These are phyloP conservation scores for Acmispon strigosus DNA, from an alignment of 306 rosid species.

Conservation along the genomic window DNA sequence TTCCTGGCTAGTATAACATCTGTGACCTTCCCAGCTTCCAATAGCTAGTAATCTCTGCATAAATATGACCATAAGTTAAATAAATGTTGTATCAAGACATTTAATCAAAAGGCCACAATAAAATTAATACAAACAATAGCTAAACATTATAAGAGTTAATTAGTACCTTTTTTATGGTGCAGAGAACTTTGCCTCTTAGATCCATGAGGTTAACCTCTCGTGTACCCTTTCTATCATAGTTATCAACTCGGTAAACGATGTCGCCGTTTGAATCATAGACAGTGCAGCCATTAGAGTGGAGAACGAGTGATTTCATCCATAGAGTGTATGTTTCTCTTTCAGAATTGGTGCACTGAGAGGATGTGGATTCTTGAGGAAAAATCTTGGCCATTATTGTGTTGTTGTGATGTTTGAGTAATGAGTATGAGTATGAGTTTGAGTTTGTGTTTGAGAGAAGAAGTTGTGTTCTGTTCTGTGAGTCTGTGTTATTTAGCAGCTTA, in stretches of 20 bases:
- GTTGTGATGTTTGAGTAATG: background rate
- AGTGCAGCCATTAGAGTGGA: constrained; percentile 82
- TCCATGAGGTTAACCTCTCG: constrained; percentile 82
- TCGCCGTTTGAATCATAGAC: constrained; percentile 63
- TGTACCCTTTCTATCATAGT: constrained; percentile 62
- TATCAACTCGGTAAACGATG: constrained; percentile 73
- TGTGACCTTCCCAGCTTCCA: constrained; percentile 76
- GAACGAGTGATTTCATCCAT: constrained; percentile 91
- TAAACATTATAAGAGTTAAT: too few relatives aligned
- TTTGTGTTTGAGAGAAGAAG: background rate
- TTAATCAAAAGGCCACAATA: too few relatives aligned
- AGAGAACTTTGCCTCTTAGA: constrained; percentile 55
- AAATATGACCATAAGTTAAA: background rate
- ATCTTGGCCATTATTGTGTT: constrained; percentile 29
- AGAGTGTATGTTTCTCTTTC: constrained; percentile 58
- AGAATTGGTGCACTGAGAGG: background rate
- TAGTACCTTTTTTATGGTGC: constrained; percentile 54
- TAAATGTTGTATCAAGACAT: background rate
- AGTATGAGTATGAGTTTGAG: background rate
- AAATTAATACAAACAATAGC: background rate
- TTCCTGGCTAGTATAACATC: constrained; percentile 19
- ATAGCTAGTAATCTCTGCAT: constrained; percentile 53
- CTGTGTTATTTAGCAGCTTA: background rate
- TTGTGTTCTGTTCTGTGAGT: background rate
- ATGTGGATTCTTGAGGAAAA: constrained; percentile 27